These are phyloP conservation scores for Scedosporium dehoogii DNA, from an alignment of 2,329 filamentous ascomycete species.

Conservation along the genomic window DNA sequence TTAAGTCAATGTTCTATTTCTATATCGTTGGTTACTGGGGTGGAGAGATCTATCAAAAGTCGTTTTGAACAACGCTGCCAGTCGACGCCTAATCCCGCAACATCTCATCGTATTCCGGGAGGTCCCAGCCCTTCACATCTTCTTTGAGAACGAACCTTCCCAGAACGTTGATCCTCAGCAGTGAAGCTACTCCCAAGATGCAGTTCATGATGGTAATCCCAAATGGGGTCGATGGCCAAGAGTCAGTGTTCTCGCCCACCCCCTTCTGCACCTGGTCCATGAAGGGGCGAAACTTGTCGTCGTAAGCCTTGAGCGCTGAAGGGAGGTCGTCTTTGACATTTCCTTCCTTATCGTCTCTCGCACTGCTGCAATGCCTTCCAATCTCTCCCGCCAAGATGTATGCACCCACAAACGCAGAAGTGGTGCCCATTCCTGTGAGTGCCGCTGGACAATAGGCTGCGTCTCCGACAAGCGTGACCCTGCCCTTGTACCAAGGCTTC, in stretches of 20 bases:
- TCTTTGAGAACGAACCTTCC: slow-evolving; percentile 8
- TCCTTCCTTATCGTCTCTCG: slow-evolving; percentile 8
- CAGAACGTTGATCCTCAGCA: slow-evolving; percentile 6
- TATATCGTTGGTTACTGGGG: too few relatives aligned
- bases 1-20: too few relatives aligned
- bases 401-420: slow-evolving; percentile 34
- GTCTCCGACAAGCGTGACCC: slow-evolving; percentile 43
- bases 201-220: slow-evolving; percentile 2
- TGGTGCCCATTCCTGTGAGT: slow-evolving; percentile 42
- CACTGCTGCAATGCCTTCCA: slow-evolving; percentile 16
- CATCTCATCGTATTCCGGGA: slow-evolving; percentile 7
- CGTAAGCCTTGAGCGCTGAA: slow-evolving; percentile 30
- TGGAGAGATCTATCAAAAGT: too few relatives aligned
- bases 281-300: slow-evolving; percentile 32
- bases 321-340: slow-evolving; percentile 12
- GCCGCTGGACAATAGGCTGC: slow-evolving; percentile 39
- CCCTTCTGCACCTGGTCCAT: slow-evolving; percentile 24
- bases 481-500: slow-evolving; percentile 30
- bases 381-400: slow-evolving; percentile 50
- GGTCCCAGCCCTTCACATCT: slow-evolving; percentile 5
- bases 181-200: not conserved
- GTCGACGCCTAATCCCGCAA: not conserved
- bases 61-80: not conserved
- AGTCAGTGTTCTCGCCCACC: slow-evolving; percentile 3
- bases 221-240: slow-evolving; percentile 3